Base-by-base conservation (phyloP, 352 stramenopile species). In the Phytophthora sp. region DNA sequence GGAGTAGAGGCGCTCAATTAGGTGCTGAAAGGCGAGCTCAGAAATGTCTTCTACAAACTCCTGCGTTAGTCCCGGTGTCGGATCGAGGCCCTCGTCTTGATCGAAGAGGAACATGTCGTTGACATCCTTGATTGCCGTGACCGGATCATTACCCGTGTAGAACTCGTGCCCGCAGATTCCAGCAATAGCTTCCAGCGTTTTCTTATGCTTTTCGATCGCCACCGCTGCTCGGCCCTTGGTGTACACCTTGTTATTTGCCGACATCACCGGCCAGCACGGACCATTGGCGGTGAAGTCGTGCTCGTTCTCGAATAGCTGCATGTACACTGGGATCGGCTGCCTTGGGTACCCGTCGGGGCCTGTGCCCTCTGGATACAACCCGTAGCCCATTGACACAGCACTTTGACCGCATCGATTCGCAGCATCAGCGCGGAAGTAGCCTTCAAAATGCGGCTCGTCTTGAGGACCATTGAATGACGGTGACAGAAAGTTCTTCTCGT, bases 281-380 rank as follows among this genome's bases (percentile, higher is more conserved):
- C 71, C 78, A 43, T 86, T 88, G 5, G 84, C 84, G 1, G 82
- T 89, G 54, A 92, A 92, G 51, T 92, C 84, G 54, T 88, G 82
- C 35, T 92, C 84, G 44, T 85, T 92, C 78, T 92, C 76, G n/a
- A 62, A 76, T 0, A 92, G 56, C 53, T 92, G 84, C 84, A 92
- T 92, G 69, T 78, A 92, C 28, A 92, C 72, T 0, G 84, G 79
- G 42, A 92, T 89, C 1, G 81, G 81, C 58, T 92, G 84, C 41
- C 76, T 77, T 5, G 53, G 37, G 50, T 86, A 91, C 0, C 79
- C 84, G 2, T 78, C 73, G 0, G 79, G 81, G 0, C 84, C 79
- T 0, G 80, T 91, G 21, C 82, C 82, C 12, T 90, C 77, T 0
- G 84, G 84, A 46, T 92, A 92, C 8, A 92, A 56, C 11, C 84